Conservation (phyloP, 1,284 basidiomycete species). For the Cutaneotrichosporon sp. region DNA sequence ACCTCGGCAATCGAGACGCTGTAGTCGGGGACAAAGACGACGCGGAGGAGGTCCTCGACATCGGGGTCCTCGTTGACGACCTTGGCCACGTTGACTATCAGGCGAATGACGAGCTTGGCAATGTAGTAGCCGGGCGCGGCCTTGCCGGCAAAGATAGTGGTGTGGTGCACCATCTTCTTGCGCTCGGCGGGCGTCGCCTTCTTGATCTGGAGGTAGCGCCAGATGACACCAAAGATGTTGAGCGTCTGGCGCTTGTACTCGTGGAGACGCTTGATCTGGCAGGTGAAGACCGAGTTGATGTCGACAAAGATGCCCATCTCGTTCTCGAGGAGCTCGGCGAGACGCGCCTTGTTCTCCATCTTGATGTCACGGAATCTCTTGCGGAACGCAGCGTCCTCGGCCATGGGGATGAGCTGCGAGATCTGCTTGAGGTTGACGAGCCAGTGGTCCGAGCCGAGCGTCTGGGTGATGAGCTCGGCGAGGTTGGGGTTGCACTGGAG, state of each 20-base stretch:
- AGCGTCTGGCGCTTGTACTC: conserved; percentile 68
- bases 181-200: conserved; percentile 71
- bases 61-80: conserved; percentile 84
- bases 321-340: conserved; percentile 70
- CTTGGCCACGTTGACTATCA: conserved; percentile 84
- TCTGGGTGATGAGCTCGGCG: conserved; percentile 76
- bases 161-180: conserved; percentile 64
- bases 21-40: conserved; percentile 81
- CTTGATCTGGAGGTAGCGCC: conserved; percentile 81
- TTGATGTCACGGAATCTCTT: conserved; percentile 79
- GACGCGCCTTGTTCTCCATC: conserved; percentile 78
- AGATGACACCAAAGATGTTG: conserved; percentile 67
- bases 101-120: conserved; percentile 72
- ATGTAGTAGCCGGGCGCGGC: conserved; percentile 57
- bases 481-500: conserved; percentile 90
- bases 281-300: conserved; percentile 79
- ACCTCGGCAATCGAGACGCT: conserved; percentile 80
- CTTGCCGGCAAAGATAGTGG: conserved; percentile 83
- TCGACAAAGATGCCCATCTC: conserved; percentile 70
- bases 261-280: conserved; percentile 78
- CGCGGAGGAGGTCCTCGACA: conserved; percentile 74
- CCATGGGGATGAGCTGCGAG: conserved; percentile 56
- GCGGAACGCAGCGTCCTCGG: conserved; percentile 72
- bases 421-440: conserved; percentile 58
- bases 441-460: conserved; percentile 79